A percentile compares a stretch with the other conserved stretches of the same genome.
Evolutionary conservation across 129 eudicot species (phyloP).

Genomic region (Calendula officinalis): DNA sequence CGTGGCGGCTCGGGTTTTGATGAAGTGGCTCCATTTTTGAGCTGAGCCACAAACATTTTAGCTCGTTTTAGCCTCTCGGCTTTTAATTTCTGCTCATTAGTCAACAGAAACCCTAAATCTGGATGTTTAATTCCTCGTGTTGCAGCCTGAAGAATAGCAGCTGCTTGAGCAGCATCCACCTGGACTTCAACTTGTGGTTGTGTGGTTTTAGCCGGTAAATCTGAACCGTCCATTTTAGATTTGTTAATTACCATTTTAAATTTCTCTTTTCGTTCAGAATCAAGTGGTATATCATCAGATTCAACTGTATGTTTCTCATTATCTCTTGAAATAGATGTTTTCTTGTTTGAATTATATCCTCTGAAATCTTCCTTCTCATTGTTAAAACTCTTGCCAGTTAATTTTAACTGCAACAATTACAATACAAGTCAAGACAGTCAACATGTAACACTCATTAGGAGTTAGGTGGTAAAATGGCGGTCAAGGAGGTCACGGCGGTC

Average conservation of each 20-base stretch:
- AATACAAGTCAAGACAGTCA: too few species aligned
- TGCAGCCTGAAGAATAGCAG: slow-evolving; percentile 99
- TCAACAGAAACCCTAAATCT: slow-evolving; percentile 46
- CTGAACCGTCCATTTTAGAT: slow-evolving; percentile 67
- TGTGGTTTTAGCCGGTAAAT: slow-evolving; percentile 42
- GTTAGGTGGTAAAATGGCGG: too few species aligned
- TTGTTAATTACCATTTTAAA: slow-evolving; percentile 88
- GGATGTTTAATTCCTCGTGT: slow-evolving; percentile 76
- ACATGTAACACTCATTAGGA: too few species aligned
- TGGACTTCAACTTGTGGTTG: slow-evolving; percentile 43
- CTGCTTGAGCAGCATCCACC: slow-evolving; percentile 86
- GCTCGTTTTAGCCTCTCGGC: slow-evolving; percentile 92
- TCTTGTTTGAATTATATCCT: slow-evolving; percentile 40
- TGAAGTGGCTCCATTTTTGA: slow-evolving; percentile 68
- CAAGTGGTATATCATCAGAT: slow-evolving; percentile 51
- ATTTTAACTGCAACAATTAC: slow-evolving; percentile 46
- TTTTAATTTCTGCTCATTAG: slow-evolving; percentile 69
- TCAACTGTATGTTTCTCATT: slow-evolving; percentile 28
- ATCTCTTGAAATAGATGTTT: slow-evolving; percentile 31
- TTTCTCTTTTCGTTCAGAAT: slow-evolving; percentile 83
- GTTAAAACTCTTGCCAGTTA: slow-evolving; percentile 29
- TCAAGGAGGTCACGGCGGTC: too few species aligned
- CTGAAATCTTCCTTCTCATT: slow-evolving; percentile 41
- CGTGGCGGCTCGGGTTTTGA: slow-evolving; percentile 40
- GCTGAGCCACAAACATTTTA: slow-evolving; percentile 88